These are phyloP conservation scores for Metschnikowia lochheadii DNA, from an alignment of 805 yeast species.

Conservation along the genomic window DNA sequence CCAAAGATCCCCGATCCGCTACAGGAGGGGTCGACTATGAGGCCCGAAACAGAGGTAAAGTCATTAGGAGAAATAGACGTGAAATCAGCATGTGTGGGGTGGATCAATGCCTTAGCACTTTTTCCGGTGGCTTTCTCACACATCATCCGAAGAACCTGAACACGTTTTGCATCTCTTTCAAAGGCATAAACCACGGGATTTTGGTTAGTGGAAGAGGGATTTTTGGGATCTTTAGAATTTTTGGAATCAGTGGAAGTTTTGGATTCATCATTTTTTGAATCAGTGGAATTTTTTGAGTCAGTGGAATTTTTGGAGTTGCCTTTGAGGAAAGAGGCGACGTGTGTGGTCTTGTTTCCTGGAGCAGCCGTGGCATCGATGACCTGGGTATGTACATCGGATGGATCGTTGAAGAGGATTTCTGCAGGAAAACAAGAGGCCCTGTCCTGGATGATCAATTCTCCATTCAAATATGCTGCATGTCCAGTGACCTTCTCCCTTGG, in stretches of 20 bases:
- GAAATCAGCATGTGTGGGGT: conserved; percentile 61
- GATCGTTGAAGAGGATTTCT: conserved; percentile 56
- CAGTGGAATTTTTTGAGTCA: too few species aligned
- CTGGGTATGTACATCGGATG: conserved; percentile 48
- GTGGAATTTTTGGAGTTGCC: neutral
- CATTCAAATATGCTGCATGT: conserved; percentile 65
- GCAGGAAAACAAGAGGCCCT: conserved; percentile 98
- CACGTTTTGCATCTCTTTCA: conserved; percentile 77
- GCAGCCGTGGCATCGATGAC: conserved; percentile 96
- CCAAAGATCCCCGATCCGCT: conserved; percentile 98
- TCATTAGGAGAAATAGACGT: conserved; percentile 56
- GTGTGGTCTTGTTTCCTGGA: conserved; percentile 97
- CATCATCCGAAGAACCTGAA: conserved; percentile 70
- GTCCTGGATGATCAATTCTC: conserved; percentile 87
- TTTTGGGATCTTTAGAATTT: too few species aligned
- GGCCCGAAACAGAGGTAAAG: conserved; percentile 64
- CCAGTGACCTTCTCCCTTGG: conserved; percentile 69
- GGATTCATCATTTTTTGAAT: too few species aligned
- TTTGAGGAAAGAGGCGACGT: conserved; percentile 66
- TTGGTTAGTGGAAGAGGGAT: neutral
- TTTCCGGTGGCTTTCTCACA: conserved; percentile 57
- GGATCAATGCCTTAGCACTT: conserved; percentile 32
- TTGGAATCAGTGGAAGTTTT: too few species aligned
- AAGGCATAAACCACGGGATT: conserved; percentile 65
- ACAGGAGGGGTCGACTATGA: conserved; percentile 94